phyloP scores from a whole-genome alignment of 805 yeast species.

The Tetrapisispora arboricola region DNA sequence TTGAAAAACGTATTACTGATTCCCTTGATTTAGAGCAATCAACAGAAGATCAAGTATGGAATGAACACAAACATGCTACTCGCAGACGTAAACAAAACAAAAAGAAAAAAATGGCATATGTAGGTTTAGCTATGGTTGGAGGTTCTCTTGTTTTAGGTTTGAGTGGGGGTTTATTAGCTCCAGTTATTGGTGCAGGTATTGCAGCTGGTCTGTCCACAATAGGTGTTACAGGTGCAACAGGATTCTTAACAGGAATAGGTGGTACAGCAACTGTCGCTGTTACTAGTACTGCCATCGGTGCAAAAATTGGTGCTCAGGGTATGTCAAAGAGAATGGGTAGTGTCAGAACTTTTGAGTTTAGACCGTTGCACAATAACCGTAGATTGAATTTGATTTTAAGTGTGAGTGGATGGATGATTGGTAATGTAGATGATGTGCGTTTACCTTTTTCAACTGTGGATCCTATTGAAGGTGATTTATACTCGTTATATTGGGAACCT shows the following conservation, averaged over 20 bases:
- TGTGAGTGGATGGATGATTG: conserved; percentile 96
- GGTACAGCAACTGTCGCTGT: conserved; percentile 93
- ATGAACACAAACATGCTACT: conserved; percentile 58
- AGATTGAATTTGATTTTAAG: conserved; percentile 80
- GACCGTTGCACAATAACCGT: conserved; percentile 84
- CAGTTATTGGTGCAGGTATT: conserved; percentile 95
- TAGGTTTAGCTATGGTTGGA: conserved; percentile 92
- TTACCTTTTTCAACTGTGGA: conserved; percentile 94
- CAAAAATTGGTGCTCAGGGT: conserved; percentile 74
- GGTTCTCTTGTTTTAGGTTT: conserved; percentile 91
- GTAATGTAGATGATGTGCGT: conserved; percentile 89
- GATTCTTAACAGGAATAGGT: conserved; percentile 91
- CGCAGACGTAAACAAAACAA: conserved; percentile 57
- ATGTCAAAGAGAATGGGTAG: conserved; percentile 83
- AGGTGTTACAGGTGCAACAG: conserved; percentile 88
- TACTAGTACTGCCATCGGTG: conserved; percentile 86
- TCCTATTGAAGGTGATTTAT: conserved; percentile 95
- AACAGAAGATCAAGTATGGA: conserved; percentile 61
- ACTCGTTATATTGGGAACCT: conserved; percentile 93
- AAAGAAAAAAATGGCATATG: conserved; percentile 64
- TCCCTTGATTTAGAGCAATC: conserved; percentile 81
- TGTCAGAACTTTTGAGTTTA: conserved; percentile 86
- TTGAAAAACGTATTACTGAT: conserved; percentile 84
- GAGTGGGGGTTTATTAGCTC: conserved; percentile 92
- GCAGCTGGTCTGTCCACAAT: conserved; percentile 95